phyloP scores from a whole-genome alignment of 805 yeast species.

The Millerago galiae region DNA sequence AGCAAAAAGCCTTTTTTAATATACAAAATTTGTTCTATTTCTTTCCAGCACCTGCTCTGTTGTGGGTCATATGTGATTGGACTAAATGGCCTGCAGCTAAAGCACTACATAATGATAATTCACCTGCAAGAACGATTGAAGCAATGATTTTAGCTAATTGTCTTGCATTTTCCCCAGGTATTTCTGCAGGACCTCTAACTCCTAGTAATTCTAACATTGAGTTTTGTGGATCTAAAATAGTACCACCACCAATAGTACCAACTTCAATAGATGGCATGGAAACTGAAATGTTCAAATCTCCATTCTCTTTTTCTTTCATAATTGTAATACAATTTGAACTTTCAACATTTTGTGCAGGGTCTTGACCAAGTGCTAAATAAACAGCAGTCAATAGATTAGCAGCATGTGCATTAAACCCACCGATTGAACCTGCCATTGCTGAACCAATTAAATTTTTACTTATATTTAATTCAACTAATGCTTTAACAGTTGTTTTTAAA shows the following conservation, averaged over 20 bases:
- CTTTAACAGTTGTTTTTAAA: conserved; percentile 86
- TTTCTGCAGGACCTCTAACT: conserved; percentile 89
- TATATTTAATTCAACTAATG: conserved; percentile 83
- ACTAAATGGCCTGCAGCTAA: conserved; percentile 98
- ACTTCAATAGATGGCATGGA: conserved; percentile 99
- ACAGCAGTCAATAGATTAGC: conserved; percentile 95
- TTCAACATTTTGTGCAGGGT: conserved; percentile 99
- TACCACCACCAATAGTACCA: conserved; percentile 99
- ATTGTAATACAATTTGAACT: conserved; percentile 95
- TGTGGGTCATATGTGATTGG: conserved; percentile 94
- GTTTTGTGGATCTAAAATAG: conserved; percentile 93
- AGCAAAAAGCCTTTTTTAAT: background rate
- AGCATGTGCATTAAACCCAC: conserved; percentile 98
- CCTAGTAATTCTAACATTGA: conserved; percentile 94
- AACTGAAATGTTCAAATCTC: conserved; percentile 86
- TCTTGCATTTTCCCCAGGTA: conserved; percentile 92
- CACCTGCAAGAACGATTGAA: conserved; percentile 93
- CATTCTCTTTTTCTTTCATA: conserved; percentile 72
- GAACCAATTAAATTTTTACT: conserved; percentile 91
- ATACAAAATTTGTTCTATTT: conserved; percentile 7
- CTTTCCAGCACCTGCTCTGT: conserved; percentile 43
- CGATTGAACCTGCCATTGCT: conserved; percentile 97
- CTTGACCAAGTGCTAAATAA: conserved; percentile 94
- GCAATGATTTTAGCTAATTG: conserved; percentile 91
- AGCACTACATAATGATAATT: conserved; percentile 89